Evolutionary conservation across 2,329 filamentous ascomycete species (phyloP), one percentile per base, ranked within the genome.

Genomic region (Talaromyces sp.): DNA sequence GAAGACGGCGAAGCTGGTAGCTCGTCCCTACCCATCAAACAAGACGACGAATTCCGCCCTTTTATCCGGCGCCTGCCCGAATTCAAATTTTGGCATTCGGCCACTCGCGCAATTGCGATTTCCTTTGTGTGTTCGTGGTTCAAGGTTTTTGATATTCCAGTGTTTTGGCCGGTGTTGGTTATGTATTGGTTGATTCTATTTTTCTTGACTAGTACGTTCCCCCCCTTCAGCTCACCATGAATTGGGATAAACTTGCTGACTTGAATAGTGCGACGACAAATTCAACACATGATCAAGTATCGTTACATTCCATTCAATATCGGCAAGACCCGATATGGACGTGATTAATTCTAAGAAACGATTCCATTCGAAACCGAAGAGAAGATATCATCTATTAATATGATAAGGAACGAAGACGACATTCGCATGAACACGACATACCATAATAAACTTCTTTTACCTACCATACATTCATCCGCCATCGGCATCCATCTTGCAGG

Each of bases 221-320:
- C 67, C 67, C 43, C 45, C 50, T 35, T 60, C 52, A 64, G 13
- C 27, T 45, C 22, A 7, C 8, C 31, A 13, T 52, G 17, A 8
- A 9, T 15, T n/a, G 1, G 13, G 35, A 37, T 37, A 37, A 37
- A 31, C 27, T 9, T 63, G 15, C 50, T 63, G 22, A 63, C 13
- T 56, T 33, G 27, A 8, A 56, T 35, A 96, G 93, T 99, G 95
- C 89, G 95, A 80, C 92, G 95, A 84, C 95, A 99, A 83, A 99
- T 99, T 73, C 95, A 99, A 83, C 95, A 98, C 83, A 99, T 99
- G 95, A 94, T 99, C 86, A 99, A 98, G 84, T 99, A 98, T 84
- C 92, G 94, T 81, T 99, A 97, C 77, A 93, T 97, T 35, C 93
- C 93, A 47, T 97, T 97, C 82, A 89, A 91, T 47, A 88, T 96